A percentile compares a stretch with the other conserved stretches of the same genome.
These are phyloP conservation scores for Bimuria novae-zelandiae DNA, from an alignment of 2,329 filamentous ascomycete genomes.

Conservation along the genomic window DNA sequence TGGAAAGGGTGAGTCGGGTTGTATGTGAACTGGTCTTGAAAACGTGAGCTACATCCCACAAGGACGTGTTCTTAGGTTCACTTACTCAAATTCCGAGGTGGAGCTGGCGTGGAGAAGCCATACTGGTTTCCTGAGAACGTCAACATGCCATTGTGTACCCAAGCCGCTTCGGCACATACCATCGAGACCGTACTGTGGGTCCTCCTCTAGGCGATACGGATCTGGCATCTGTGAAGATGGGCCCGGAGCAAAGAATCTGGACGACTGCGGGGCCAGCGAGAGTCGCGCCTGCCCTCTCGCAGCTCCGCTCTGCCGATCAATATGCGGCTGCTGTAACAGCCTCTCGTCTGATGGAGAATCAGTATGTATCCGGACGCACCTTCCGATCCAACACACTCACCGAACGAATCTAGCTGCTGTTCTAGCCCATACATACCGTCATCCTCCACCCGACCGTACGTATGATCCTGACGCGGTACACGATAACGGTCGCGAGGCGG, in stretches of 20 bases:
- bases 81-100: conserved; percentile 12
- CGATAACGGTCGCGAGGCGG: conserved; percentile 33
- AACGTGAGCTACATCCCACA: conserved; percentile 2
- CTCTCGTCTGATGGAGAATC: conserved; percentile 36
- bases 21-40: conserved; percentile 30
- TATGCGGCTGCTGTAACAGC: conserved; percentile 38
- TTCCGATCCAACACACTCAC: conserved; percentile 36
- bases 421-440: conserved; percentile 18
- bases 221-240: conserved; percentile 11
- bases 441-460: conserved; percentile 33
- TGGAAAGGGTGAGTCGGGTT: conserved; percentile 15
- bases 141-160: background rate
- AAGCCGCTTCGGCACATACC: background rate
- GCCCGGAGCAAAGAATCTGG: conserved; percentile 12
- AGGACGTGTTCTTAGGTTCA: background rate
- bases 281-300: conserved; percentile 42
- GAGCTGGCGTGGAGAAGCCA: background rate
- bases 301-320: conserved; percentile 42
- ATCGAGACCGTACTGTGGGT: background rate
- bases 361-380: background rate
- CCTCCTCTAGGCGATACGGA: background rate
- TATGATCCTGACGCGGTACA: conserved; percentile 17
- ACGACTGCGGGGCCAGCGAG: conserved; percentile 38
- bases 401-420: conserved; percentile 53
- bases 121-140: background rate